Evolutionary conservation across 148 eudicot species (phyloP).

Genomic region (Camellia japonica): DNA sequence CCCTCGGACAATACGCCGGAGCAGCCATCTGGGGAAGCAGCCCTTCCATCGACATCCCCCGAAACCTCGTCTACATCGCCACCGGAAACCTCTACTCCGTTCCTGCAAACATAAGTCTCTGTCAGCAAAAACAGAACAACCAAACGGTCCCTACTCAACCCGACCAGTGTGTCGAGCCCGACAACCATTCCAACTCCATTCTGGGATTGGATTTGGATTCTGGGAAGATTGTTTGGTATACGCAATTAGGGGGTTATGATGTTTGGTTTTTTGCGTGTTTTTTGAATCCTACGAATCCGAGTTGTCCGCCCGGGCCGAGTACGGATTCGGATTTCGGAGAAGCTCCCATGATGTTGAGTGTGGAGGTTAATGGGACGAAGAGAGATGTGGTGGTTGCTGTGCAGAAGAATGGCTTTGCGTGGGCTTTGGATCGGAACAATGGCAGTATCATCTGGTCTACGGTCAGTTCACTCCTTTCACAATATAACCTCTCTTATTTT

Average conservation of each 20-base stretch:
- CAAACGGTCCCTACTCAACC: conserved; percentile 35
- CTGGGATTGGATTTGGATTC: conserved; percentile 44
- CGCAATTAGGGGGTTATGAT: conserved; percentile 68
- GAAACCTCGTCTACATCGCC: conserved; percentile 53
- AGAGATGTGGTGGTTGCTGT: conserved; percentile 64
- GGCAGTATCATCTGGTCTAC: conserved; percentile 36
- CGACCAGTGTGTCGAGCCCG: conserved; percentile 47
- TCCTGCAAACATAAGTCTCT: conserved; percentile 38
- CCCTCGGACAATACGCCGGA: conserved; percentile 42
- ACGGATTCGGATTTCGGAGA: conserved; percentile 73
- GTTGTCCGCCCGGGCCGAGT: conserved; percentile 64
- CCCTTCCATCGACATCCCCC: conserved; percentile 41
- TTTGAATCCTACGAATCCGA: background rate
- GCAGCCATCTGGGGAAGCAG: conserved; percentile 73
- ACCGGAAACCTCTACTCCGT: conserved; percentile 67
- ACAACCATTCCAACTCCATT: conserved; percentile 49
- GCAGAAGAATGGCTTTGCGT: conserved; percentile 71
- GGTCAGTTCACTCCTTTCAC: too few species aligned
- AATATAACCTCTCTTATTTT: too few species aligned
- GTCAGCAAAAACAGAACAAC: conserved; percentile 43
- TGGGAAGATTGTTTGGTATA: conserved; percentile 49
- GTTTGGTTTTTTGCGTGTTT: conserved; percentile 56
- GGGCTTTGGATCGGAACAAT: conserved; percentile 62
- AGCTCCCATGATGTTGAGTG: conserved; percentile 65
- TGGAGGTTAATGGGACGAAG: conserved; percentile 15